Evolutionary conservation across 176 grass and related monocot species (phyloP), one percentile per base, ranked within the genome.

Genomic region (Oryza rufipogon): DNA sequence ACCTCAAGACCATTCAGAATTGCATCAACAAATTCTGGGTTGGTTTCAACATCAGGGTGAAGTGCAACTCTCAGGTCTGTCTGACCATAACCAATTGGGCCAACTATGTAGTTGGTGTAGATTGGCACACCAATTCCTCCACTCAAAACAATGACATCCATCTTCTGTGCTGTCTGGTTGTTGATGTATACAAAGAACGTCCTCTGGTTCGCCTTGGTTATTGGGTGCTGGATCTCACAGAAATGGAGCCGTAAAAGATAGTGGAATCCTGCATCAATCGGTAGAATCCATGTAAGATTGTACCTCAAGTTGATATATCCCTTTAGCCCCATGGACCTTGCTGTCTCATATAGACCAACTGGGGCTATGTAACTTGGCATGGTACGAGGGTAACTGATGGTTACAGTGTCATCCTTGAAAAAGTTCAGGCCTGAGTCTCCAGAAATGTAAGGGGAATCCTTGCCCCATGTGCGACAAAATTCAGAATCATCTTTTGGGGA

Each of bases 1-100:
- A 89, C 56, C 58, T 89, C 87, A 4, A 89, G 44, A 4, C 87
- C 81, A 85, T 89, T 89, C 16, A 89, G 63, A 51, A 89, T 89
- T 8, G 81, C 56, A 75, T 85, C 64, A 28, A 39, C 15, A 22
- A 51, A 76, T 16, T 80, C 23, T 60, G 87, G 48, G 0, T 34
- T 69, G 49, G 46, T 20, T 0, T 1, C 9, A 33, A 48, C 2
- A 12, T 80, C 25, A 3, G 87, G 82, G 56, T 76, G 70, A 20
- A 89, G 70, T 16, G 60, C 76, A 9, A 84, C 19, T 70, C 61
- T 70, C 63, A 89, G 16, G 5, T 80, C 81, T 32, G 67, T 80
- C 46, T 67, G 61, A 6, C 87, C 76, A 60, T 20, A 19, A 54
- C 76, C 77, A 19, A 11, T 28, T 39, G 82, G 75, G 3, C 63